A percentile compares a stretch with the other conserved stretches of the same genome.
Conservation (phyloP, 2,329 filamentous ascomycete species). For the Rutstroemia sp. region DNA sequence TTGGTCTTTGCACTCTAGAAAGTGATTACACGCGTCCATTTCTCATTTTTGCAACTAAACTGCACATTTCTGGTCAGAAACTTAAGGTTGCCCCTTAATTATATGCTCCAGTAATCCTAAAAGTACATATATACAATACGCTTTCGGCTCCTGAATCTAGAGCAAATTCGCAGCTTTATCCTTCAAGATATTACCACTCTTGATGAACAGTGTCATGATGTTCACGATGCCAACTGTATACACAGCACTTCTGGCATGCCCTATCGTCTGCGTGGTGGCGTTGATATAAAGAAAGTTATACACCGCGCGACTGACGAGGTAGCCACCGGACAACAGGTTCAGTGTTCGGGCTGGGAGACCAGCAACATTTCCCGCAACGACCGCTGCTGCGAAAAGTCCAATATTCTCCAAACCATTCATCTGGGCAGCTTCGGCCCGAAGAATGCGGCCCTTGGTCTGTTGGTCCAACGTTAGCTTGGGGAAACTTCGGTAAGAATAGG, state of each 20-base stretch:
- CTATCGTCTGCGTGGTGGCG: slow-evolving; percentile 10
- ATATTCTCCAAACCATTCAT: slow-evolving; percentile 34
- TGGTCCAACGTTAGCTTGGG: no score
- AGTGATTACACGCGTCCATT: no score
- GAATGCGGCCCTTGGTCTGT: slow-evolving; percentile 28
- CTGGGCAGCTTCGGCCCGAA: slow-evolving; percentile 32
- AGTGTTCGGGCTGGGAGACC: slow-evolving; percentile 20
- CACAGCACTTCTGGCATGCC: slow-evolving; percentile 11
- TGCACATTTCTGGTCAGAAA: no score
- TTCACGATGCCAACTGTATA: slow-evolving; percentile 16
- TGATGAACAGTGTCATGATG: slow-evolving; percentile 20
- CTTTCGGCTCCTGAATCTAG: background rate
- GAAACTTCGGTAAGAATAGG: background rate
- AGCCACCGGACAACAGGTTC: slow-evolving; percentile 15
- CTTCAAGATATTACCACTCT: slow-evolving; percentile 18
- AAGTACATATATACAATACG: no score
- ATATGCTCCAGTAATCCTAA: no score
- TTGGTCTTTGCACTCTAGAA: no score
- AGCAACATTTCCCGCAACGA: slow-evolving; percentile 33
- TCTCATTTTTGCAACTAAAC: no score
- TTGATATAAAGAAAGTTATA: slow-evolving; percentile 23
- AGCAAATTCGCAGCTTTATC: background rate
- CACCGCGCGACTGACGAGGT: slow-evolving; percentile 16
- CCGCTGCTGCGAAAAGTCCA: slow-evolving; percentile 32
- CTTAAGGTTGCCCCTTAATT: no score